Conservation (phyloP, 176 grass and related monocot species). For the Aegilops sharonensis region DNA sequence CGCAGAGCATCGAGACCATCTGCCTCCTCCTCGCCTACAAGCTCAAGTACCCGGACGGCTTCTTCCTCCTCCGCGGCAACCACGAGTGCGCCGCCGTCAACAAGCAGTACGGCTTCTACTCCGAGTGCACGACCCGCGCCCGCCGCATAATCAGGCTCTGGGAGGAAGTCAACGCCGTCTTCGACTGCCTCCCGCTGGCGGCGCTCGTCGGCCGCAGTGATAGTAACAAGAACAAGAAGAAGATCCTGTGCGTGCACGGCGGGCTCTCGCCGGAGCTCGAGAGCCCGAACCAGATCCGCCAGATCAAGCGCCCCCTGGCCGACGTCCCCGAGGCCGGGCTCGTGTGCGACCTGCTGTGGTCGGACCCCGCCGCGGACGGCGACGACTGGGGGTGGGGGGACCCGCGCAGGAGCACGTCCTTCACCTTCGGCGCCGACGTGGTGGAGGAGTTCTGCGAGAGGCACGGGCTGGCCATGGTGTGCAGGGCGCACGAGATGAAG, state of each 20-base stretch:
- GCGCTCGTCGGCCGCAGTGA: background rate
- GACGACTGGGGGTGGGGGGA: background rate
- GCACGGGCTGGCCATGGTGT: background rate
- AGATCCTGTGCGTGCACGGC: background rate
- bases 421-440: background rate
- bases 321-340: background rate
- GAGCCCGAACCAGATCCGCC: background rate
- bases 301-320: background rate
- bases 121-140: background rate
- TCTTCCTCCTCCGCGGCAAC: conserved; percentile 1
- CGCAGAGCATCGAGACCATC: background rate
- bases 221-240: background rate
- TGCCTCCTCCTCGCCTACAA: background rate
- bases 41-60: background rate
- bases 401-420: background rate
- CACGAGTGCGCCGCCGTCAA: background rate
- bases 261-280: background rate
- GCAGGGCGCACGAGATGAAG: background rate
- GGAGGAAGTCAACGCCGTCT: background rate
- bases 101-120: background rate
- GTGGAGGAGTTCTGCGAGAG: background rate
- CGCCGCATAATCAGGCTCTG: background rate
- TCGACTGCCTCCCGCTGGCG: background rate
- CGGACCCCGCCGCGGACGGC: background rate
- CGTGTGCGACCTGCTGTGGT: background rate